These are phyloP conservation scores for Withania somnifera DNA, from an alignment of 305 asterid genomes.

Conservation along the genomic window DNA sequence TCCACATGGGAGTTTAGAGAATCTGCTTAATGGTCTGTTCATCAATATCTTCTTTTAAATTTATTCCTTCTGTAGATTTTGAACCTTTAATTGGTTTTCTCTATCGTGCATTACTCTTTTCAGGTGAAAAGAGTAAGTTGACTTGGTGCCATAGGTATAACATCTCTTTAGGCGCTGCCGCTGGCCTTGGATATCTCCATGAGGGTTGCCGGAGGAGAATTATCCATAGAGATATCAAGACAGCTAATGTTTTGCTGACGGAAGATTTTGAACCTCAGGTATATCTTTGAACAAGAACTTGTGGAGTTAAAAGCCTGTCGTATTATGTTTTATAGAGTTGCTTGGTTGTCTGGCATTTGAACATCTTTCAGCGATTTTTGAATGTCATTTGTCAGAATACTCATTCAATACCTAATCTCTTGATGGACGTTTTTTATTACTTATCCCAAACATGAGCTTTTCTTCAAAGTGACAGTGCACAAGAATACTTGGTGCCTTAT, in stretches of 20 bases:
- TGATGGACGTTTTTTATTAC: neutral
- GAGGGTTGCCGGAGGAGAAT: slow-evolving; percentile 95
- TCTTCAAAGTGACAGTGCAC: neutral
- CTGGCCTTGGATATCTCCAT: slow-evolving; percentile 87
- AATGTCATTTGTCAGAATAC: neutral
- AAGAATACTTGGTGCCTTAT: neutral
- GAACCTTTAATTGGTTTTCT: neutral
- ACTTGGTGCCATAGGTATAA: slow-evolving; percentile 52
- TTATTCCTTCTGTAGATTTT: neutral
- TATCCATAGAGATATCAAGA: slow-evolving; percentile 85
- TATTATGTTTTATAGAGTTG: neutral
- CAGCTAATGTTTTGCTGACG: slow-evolving; percentile 81
- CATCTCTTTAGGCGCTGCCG: slow-evolving; percentile 68
- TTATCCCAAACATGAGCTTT: neutral
- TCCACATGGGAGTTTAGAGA: slow-evolving; percentile 78
- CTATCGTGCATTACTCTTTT: neutral
- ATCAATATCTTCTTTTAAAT: slow-evolving; percentile 1
- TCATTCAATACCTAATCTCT: neutral
- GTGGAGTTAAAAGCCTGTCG: neutral
- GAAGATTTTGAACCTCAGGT: slow-evolving; percentile 86
- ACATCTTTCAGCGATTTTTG: neutral
- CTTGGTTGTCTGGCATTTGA: neutral
- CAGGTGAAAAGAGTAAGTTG: slow-evolving; percentile 48
- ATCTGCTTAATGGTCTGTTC: slow-evolving; percentile 50
- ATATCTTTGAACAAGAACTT: neutral